Conservation (phyloP, 2,329 filamentous ascomycete species). For the Lasiodiplodia hormozganensis region DNA sequence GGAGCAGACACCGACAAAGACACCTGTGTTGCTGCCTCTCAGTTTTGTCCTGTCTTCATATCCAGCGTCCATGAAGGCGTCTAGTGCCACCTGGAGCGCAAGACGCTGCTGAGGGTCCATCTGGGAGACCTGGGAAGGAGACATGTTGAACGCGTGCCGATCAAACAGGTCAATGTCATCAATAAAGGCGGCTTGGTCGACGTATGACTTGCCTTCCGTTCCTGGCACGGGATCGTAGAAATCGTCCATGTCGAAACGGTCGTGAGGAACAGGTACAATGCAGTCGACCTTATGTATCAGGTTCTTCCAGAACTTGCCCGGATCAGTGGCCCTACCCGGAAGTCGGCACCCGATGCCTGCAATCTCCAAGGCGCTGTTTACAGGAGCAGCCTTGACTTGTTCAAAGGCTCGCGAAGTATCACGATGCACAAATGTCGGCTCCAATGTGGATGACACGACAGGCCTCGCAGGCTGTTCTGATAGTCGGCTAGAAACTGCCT, state of each 20-base stretch:
- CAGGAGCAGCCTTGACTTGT: too few relatives aligned
- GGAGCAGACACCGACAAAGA: constrained; percentile 35
- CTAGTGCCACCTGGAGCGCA: constrained; percentile 32
- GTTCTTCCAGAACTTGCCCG: neutral
- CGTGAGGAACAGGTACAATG: neutral
- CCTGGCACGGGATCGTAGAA: constrained; percentile 37
- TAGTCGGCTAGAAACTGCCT: too few relatives aligned
- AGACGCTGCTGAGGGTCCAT: constrained; percentile 34
- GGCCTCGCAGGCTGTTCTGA: too few relatives aligned
- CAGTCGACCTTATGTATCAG: neutral
- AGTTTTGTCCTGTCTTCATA: constrained; percentile 21
- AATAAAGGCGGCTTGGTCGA: constrained; percentile 30
- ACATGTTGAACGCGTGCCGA: constrained; percentile 33
- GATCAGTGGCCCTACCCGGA: neutral
- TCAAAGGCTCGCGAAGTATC: too few relatives aligned
- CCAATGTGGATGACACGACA: too few relatives aligned
- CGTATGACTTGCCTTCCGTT: constrained; percentile 35
- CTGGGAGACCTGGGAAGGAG: constrained; percentile 27
- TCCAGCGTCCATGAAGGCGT: constrained; percentile 33
- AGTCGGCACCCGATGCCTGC: neutral
- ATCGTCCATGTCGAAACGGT: constrained; percentile 27
- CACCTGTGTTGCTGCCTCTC: constrained; percentile 34
- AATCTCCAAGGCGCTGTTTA: neutral
- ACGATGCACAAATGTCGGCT: too few relatives aligned
- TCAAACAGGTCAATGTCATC: constrained; percentile 31